Base-by-base conservation (phyloP, 257 asterid genomes). In the Vinca minor region DNA sequence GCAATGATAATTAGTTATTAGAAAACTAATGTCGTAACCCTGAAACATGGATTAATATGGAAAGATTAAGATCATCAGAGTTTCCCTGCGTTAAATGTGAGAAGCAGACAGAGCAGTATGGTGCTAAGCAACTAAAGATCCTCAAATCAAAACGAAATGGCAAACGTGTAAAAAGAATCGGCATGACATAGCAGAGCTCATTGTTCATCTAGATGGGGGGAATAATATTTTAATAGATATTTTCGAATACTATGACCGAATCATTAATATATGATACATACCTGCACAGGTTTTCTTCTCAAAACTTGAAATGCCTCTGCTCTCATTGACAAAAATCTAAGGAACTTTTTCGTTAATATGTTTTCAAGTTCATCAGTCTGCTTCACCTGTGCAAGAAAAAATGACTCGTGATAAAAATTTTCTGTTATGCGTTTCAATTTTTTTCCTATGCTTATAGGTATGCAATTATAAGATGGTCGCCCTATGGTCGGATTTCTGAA, bases 11-110 rank as follows among this genome's bases (percentile, higher is more conserved):
- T 93, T 93, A 69, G 94, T 93, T 42, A 93, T 84, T 62, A 93
- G 99, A 76, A 89, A 93, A 81, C 97, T 93, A 50, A 93, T 85
- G 83, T 93, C 99, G 67, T 87, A 93, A n/a, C 99, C 99, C 99
- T 93, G 96, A 71, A 77, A 83, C 45, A 50, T 21, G 55, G 67
- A 76, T 56, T 63, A 50, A 35, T 44, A 34, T 13, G 55, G 54
- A 49, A 41, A 53, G 23, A 25, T 44, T 45, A 63, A 64, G 42
- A 48, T 26, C 41, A 49, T 15, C 15, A 21, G n/a, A n/a, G n/a
- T n/a, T n/a, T n/a, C n/a, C n/a, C 29, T n/a, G n/a, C n/a, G n/a
- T n/a, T n/a, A n/a, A n/a, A n/a, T n/a, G n/a, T n/a, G n/a, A n/a
- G n/a, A n/a, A n/a, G n/a, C n/a, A n/a, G n/a, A n/a, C n/a, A n/a